These are phyloP conservation scores for Dorcoceras hygrometricum DNA, from an alignment of 257 asterid species.

Conservation along the genomic window DNA sequence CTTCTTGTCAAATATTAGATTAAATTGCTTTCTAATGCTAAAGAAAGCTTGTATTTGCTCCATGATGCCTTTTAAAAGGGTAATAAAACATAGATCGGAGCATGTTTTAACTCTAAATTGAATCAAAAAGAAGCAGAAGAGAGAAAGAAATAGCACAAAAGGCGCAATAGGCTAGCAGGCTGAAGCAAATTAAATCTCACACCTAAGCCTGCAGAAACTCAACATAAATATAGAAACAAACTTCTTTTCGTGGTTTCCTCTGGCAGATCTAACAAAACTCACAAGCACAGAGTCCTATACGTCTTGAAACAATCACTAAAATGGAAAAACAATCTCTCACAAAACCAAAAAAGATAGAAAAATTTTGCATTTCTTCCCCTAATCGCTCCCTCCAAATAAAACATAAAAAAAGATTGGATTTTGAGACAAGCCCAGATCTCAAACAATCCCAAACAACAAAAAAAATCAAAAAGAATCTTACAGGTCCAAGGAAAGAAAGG, in stretches of 20 bases:
- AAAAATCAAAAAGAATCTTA: conserved; percentile 8
- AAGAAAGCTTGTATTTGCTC: conserved; percentile 23
- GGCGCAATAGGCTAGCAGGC: conserved; percentile 24
- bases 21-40: conserved; percentile 5
- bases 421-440: conserved; percentile 36
- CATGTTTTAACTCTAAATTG: conserved; percentile 9
- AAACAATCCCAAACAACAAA: conserved; percentile 18
- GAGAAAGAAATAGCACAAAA: conserved; percentile 28
- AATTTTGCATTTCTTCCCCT: conserved; percentile 22
- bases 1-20: background rate
- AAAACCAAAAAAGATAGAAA: conserved; percentile 34
- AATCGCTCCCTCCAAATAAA: conserved; percentile 5
- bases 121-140: conserved; percentile 12
- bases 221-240: conserved; percentile 57
- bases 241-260: conserved; percentile 81
- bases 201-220: conserved; percentile 34
- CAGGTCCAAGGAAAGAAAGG: background rate
- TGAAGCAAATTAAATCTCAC: conserved; percentile 32
- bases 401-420: conserved; percentile 31
- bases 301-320: conserved; percentile 65
- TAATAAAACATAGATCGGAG: conserved; percentile 29
- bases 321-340: conserved; percentile 46
- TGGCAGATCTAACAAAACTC: conserved; percentile 90
- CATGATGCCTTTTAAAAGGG: background rate
- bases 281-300: conserved; percentile 74